Evolutionary conservation across 768 basidiomycete genomes (phyloP).

Genomic region (Leccinum variicolor): DNA sequence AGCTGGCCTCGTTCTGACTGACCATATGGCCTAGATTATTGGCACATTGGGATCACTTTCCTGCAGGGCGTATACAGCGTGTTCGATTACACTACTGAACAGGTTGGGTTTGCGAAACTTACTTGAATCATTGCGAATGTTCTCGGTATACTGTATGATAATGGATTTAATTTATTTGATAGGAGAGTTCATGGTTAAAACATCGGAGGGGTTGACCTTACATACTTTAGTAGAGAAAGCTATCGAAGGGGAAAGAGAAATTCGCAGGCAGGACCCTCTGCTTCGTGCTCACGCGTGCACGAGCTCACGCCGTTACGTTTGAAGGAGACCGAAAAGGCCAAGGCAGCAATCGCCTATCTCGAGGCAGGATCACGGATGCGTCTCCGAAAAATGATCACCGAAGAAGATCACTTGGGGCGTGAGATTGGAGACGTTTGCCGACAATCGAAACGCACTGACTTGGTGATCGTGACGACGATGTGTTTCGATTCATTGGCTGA

Average conservation of each 20-base stretch:
- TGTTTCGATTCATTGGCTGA: neutral
- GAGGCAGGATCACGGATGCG: conserved; percentile 66
- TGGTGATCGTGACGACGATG: conserved; percentile 35
- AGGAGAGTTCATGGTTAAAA: too few relatives aligned
- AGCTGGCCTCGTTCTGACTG: too few relatives aligned
- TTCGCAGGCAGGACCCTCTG: conserved; percentile 44
- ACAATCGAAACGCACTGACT: conserved; percentile 70
- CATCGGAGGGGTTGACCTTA: too few relatives aligned
- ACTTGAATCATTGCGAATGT: too few relatives aligned
- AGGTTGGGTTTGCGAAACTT: too few relatives aligned
- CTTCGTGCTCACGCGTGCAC: neutral
- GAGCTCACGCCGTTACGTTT: neutral
- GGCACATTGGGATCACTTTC: too few relatives aligned
- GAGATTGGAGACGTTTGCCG: conserved; percentile 62
- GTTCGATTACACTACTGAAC: too few relatives aligned
- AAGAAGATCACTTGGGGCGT: conserved; percentile 59
- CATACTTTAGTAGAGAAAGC: conserved; percentile 34
- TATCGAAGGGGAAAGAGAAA: conserved; percentile 48
- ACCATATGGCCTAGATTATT: too few relatives aligned
- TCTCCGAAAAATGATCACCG: conserved; percentile 55
- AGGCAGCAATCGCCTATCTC: conserved; percentile 59
- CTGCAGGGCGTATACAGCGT: too few relatives aligned
- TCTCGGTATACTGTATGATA: too few relatives aligned
- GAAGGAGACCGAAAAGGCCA: conserved; percentile 72
- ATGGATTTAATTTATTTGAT: too few relatives aligned